These are phyloP conservation scores for Clarireedia homoeocarpa DNA, from an alignment of 2,329 filamentous ascomycete species.

Conservation along the genomic window DNA sequence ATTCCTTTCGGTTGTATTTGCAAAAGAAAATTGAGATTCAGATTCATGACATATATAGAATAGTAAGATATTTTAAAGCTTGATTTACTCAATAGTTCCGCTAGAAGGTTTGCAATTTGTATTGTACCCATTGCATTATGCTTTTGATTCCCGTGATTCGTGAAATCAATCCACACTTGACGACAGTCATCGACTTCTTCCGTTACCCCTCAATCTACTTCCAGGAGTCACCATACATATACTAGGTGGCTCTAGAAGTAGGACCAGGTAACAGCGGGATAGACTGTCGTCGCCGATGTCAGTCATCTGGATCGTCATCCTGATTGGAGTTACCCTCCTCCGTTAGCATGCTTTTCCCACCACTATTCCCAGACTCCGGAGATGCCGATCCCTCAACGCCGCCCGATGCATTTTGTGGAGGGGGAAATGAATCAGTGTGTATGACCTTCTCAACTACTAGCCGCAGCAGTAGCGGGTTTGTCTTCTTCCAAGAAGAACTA, in stretches of 20 bases:
- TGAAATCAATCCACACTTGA: slow-evolving; percentile 27
- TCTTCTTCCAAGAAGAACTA: slow-evolving; percentile 93
- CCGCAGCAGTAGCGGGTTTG: slow-evolving; percentile 31
- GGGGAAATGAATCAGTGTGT: slow-evolving; percentile 35
- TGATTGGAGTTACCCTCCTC: slow-evolving; percentile 56
- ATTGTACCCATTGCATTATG: slow-evolving; percentile 6
- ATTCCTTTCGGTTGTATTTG: slow-evolving; percentile 3
- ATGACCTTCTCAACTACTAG: slow-evolving; percentile 52
- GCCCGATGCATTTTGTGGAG: slow-evolving; percentile 24
- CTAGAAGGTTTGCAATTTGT: too few species aligned
- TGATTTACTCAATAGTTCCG: slow-evolving; percentile 1
- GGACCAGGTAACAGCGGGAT: slow-evolving; percentile 52
- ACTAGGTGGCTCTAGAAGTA: slow-evolving; percentile 6
- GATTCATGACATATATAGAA: slow-evolving; percentile 8
- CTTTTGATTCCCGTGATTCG: neutral
- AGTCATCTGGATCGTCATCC: slow-evolving; percentile 57
- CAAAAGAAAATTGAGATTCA: slow-evolving; percentile 4
- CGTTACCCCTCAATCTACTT: slow-evolving; percentile 42
- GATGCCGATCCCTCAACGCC: slow-evolving; percentile 29
- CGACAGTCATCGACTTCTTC: slow-evolving; percentile 57
- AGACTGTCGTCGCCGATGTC: slow-evolving; percentile 50
- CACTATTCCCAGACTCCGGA: slow-evolving; percentile 21
- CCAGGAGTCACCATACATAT: slow-evolving; percentile 10
- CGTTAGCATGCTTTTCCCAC: slow-evolving; percentile 31
- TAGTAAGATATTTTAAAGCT: slow-evolving; percentile 14